phyloP scores from a whole-genome alignment of 108 stramenopile species.

The Fistulifera pelliculosa region DNA sequence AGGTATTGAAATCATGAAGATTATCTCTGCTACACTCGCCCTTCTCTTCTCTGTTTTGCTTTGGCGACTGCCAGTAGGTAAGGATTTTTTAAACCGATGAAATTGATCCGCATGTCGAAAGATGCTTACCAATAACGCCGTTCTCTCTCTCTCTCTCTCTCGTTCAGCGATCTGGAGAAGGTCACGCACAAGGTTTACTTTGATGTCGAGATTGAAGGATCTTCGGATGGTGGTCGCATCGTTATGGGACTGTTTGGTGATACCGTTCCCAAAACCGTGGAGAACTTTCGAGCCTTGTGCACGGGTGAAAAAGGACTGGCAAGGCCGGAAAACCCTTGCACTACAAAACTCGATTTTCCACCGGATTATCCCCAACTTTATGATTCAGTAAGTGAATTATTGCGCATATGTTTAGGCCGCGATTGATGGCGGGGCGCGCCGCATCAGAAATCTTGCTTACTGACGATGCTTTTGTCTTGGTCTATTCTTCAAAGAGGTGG shows the following conservation, averaged over 20 bases:
- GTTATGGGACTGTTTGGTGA: constrained; percentile 91
- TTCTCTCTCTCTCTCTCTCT: background rate
- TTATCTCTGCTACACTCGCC: constrained; percentile 10
- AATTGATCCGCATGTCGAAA: too few relatives aligned
- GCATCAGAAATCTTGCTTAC: too few relatives aligned
- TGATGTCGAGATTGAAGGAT: constrained; percentile 53
- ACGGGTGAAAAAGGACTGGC: constrained; percentile 88
- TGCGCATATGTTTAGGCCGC: background rate
- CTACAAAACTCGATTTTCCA: constrained; percentile 88
- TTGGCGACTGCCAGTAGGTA: constrained; percentile 5
- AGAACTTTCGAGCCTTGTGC: constrained; percentile 92
- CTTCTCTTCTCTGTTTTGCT: constrained; percentile 19
- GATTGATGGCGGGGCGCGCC: too few relatives aligned
- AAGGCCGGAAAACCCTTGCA: constrained; percentile 75
- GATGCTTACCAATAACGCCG: too few relatives aligned
- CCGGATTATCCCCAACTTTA: constrained; percentile 70
- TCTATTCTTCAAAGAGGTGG: too few relatives aligned
- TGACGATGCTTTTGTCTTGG: too few relatives aligned
- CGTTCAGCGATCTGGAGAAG: constrained; percentile 32
- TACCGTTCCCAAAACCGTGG: constrained; percentile 84
- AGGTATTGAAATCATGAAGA: constrained; percentile 31
- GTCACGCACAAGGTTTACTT: constrained; percentile 87
- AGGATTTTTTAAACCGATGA: background rate
- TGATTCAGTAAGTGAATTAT: constrained; percentile 70
- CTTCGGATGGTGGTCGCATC: constrained; percentile 45